Conservation (phyloP, 2,329 filamentous ascomycete species). For the Fusarium nodosum region DNA sequence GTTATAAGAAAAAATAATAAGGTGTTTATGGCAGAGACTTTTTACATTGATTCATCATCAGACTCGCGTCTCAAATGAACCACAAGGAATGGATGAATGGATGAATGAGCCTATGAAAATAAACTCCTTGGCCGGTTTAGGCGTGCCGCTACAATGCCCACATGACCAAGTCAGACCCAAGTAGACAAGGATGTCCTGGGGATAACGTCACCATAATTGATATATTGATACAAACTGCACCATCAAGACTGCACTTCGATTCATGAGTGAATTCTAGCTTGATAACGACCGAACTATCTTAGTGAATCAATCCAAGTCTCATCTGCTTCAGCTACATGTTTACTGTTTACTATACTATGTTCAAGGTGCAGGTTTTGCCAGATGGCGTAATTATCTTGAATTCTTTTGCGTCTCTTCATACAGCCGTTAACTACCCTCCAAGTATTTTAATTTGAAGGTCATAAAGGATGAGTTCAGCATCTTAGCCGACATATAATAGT, state of each 20-base stretch:
- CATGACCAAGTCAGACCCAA: constrained; percentile 37
- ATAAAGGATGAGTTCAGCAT: constrained; percentile 19
- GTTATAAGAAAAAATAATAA: neutral
- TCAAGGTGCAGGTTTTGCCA: neutral
- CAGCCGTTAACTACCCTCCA: neutral
- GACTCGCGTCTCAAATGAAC: constrained; percentile 25
- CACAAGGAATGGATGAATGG: constrained; percentile 17
- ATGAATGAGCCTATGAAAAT: constrained; percentile 1
- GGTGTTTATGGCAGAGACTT: neutral
- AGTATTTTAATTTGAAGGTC: constrained; percentile 25
- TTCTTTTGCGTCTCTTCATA: constrained; percentile 4
- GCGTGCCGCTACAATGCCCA: constrained; percentile 18
- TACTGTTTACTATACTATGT: neutral
- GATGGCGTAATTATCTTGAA: neutral
- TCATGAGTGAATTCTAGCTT: neutral
- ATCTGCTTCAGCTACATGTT: neutral
- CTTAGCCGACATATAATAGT: constrained; percentile 15
- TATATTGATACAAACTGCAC: neutral
- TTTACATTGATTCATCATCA: constrained; percentile 22
- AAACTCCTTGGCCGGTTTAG: constrained; percentile 24
- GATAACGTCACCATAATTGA: constrained; percentile 36
- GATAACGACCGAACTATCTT: neutral
- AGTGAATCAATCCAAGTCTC: neutral
- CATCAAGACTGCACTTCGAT: neutral
- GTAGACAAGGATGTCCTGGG: constrained; percentile 6